Evolutionary conservation across 352 stramenopile species (phyloP).

Genomic region (Blastocystis sp.): DNA sequence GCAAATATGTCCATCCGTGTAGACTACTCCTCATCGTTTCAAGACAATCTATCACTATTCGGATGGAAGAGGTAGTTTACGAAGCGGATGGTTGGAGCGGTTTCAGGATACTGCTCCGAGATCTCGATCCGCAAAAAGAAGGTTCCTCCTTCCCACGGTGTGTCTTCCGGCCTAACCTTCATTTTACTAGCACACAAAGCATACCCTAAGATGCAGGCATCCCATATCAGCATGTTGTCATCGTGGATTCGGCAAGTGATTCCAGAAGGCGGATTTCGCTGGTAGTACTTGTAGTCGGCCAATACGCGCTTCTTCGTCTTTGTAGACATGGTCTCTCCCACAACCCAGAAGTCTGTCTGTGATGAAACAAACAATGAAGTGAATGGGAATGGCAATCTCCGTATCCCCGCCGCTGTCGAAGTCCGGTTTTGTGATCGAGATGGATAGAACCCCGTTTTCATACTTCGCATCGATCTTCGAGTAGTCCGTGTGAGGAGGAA

Average conservation of each 20-base stretch:
- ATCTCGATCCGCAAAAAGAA: constrained; percentile 83
- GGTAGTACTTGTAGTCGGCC: constrained; percentile 51
- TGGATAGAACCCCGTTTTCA: constrained; percentile 15
- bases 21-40: constrained; percentile 75
- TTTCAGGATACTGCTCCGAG: constrained; percentile 99
- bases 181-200: constrained; percentile 15
- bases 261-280: constrained; percentile 22
- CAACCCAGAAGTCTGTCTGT: background rate
- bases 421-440: constrained; percentile 33
- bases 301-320: constrained; percentile 46
- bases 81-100: constrained; percentile 93
- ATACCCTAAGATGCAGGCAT: constrained; percentile 85
- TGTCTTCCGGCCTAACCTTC: constrained; percentile 88
- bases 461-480: constrained; percentile 20
- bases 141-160: constrained; percentile 92
- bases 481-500: constrained; percentile 25
- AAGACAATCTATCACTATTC: constrained; percentile 78
- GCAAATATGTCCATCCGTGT: constrained; percentile 87
- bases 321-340: constrained; percentile 46
- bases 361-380: background rate
- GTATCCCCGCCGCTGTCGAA: background rate
- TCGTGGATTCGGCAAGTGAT: constrained; percentile 67
- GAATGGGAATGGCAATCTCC: constrained; percentile 45
- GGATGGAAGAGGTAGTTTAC: constrained; percentile 99
- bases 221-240: constrained; percentile 72